A percentile compares a stretch with the other conserved stretches of the same genome.
phyloP scores from a whole-genome alignment of 2,329 filamentous ascomycete species.

The Talaromyces sp. region DNA sequence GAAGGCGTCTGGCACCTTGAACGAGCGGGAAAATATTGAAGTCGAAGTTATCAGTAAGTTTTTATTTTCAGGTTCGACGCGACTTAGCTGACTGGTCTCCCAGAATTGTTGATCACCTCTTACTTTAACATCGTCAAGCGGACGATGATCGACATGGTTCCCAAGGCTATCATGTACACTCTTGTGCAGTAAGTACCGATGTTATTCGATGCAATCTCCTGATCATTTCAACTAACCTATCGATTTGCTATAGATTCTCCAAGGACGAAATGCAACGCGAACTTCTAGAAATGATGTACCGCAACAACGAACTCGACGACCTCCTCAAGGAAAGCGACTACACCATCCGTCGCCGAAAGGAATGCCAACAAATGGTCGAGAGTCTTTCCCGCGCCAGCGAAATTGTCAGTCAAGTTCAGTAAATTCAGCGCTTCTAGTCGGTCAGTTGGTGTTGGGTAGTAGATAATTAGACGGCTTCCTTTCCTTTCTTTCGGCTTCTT shows the following conservation, averaged over 20 bases:
- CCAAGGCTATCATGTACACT: slow-evolving; percentile 97
- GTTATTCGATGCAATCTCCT: not conserved
- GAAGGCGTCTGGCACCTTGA: slow-evolving; percentile 89
- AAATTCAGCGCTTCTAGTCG: not conserved
- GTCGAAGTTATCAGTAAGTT: slow-evolving; percentile 94
- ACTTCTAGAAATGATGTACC: slow-evolving; percentile 96
- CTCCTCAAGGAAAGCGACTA: slow-evolving; percentile 97
- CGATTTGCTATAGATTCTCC: slow-evolving; percentile 65
- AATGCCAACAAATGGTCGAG: slow-evolving; percentile 99
- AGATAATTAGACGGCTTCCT: slow-evolving; percentile 13
- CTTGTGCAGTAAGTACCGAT: slow-evolving; percentile 73
- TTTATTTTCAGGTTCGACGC: not conserved
- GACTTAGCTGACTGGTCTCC: slow-evolving; percentile 13
- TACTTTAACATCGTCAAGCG: slow-evolving; percentile 98
- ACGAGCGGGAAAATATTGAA: slow-evolving; percentile 89
- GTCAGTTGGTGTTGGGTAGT: slow-evolving; percentile 1
- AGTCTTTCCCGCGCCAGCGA: slow-evolving; percentile 83
- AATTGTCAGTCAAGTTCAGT: slow-evolving; percentile 79
- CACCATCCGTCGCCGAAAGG: slow-evolving; percentile 88
- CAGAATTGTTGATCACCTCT: slow-evolving; percentile 88
- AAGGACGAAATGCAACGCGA: slow-evolving; percentile 99
- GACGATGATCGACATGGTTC: slow-evolving; percentile 99
- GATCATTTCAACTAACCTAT: slow-evolving; percentile 6
- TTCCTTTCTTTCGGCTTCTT: not conserved
- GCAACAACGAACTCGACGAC: slow-evolving; percentile 81